Conservation (phyloP, 768 basidiomycete genomes). For the Leccinellum rugosiceps region DNA sequence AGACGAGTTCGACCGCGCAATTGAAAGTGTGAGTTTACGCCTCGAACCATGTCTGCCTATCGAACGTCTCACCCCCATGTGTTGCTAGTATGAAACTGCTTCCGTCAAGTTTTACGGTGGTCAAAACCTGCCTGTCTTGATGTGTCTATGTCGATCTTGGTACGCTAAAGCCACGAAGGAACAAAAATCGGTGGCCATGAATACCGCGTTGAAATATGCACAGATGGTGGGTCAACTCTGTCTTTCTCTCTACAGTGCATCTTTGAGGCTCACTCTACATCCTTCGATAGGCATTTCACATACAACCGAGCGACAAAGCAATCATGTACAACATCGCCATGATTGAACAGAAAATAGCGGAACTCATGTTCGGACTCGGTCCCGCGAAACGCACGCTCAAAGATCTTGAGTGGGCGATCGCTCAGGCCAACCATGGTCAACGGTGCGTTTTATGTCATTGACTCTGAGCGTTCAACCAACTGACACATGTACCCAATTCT, state of each 20-base stretch:
- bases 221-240: constrained; percentile 53
- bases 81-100: constrained; percentile 83
- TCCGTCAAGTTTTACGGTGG: constrained; percentile 72
- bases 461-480: not conserved
- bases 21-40: constrained; percentile 74
- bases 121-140: constrained; percentile 69
- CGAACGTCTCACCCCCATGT: not conserved
- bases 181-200: constrained; percentile 78
- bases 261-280: not conserved
- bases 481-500: not conserved
- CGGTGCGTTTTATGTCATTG: constrained; percentile 48
- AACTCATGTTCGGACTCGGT: constrained; percentile 74
- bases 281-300: constrained; percentile 65
- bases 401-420: constrained; percentile 75
- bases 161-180: constrained; percentile 93
- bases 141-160: constrained; percentile 90
- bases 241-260: not conserved
- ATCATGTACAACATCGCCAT: constrained; percentile 95
- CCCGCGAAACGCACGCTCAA: constrained; percentile 75
- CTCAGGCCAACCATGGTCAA: constrained; percentile 82
- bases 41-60: not conserved
- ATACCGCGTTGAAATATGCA: constrained; percentile 78
- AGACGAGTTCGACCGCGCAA: constrained; percentile 94
- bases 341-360: constrained; percentile 95
- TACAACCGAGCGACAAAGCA: constrained; percentile 87